These are phyloP conservation scores for Linnemannia elongata DNA, from an alignment of 192 early-diverging fungal genomes.

Conservation along the genomic window DNA sequence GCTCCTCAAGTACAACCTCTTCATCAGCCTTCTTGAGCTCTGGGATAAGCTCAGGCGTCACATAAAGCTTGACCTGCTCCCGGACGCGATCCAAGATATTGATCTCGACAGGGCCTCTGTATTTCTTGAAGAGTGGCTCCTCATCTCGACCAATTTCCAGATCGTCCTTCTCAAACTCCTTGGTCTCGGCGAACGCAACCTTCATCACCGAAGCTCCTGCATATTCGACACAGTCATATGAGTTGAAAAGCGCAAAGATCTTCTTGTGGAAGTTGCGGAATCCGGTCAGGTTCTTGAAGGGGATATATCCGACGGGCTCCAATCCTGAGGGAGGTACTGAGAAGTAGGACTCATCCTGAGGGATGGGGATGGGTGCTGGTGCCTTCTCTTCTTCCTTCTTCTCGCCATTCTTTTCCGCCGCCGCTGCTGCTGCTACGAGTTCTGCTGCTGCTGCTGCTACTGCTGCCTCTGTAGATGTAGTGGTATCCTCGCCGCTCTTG, in stretches of 20 bases:
- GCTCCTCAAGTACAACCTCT: neutral
- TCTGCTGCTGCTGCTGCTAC: constrained; percentile 11
- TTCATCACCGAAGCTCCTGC: constrained; percentile 61
- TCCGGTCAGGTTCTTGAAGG: constrained; percentile 53
- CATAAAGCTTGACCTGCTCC: constrained; percentile 51
- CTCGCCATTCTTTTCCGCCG: constrained; percentile 8
- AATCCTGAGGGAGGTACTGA: constrained; percentile 54
- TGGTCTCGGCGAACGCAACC: constrained; percentile 69
- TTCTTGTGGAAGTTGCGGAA: constrained; percentile 59
- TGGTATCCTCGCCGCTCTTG: neutral
- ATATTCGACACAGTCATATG: constrained; percentile 61
- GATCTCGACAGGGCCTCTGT: constrained; percentile 49
- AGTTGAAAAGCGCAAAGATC: constrained; percentile 59
- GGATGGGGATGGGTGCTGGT: constrained; percentile 22
- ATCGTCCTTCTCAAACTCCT: constrained; percentile 58
- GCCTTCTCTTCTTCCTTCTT: constrained; percentile 14
- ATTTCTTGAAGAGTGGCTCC: constrained; percentile 56
- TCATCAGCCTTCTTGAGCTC: constrained; percentile 23
- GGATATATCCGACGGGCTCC: constrained; percentile 42
- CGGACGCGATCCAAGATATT: constrained; percentile 36
- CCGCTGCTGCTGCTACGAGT: neutral
- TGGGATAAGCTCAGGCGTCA: constrained; percentile 37
- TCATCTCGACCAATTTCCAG: constrained; percentile 56
- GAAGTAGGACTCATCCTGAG: constrained; percentile 53
- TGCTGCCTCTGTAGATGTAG: constrained; percentile 1